phyloP scores from a whole-genome alignment of 176 grass and related monocot genomes.

The Rhipidocladum racemiflorum region DNA sequence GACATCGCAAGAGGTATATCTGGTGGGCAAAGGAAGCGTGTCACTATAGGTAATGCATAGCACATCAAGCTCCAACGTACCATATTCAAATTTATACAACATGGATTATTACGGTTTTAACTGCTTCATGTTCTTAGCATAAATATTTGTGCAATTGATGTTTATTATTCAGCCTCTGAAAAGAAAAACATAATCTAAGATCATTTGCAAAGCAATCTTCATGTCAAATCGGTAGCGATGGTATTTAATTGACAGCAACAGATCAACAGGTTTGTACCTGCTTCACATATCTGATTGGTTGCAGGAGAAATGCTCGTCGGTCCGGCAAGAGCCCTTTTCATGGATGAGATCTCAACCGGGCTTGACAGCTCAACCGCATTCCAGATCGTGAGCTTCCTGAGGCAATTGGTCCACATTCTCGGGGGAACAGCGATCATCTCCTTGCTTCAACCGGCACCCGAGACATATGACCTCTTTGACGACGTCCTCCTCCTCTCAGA shows the following conservation, averaged over 20 bases:
- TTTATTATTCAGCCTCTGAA: not conserved
- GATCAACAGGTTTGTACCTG: not conserved
- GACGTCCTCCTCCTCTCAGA: constrained; percentile 33
- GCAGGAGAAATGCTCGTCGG: constrained; percentile 70
- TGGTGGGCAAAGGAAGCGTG: constrained; percentile 70
- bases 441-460: constrained; percentile 63
- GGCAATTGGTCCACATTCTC: constrained; percentile 46
- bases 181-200: not conserved
- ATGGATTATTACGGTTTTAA: not conserved
- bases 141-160: not conserved
- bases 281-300: not conserved
- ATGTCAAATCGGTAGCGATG: not conserved
- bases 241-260: constrained; percentile 2
- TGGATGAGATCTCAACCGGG: constrained; percentile 58
- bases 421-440: constrained; percentile 51
- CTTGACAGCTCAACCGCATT: constrained; percentile 72
- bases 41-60: constrained; percentile 55
- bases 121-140: not conserved
- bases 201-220: not conserved
- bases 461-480: constrained; percentile 64
- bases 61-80: not conserved
- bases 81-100: not conserved
- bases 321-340: constrained; percentile 25
- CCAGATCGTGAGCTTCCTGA: constrained; percentile 52
- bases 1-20: constrained; percentile 69